Base-by-base conservation (phyloP, 2,329 filamentous ascomycete species). In the Sporothrix humicola region DNA sequence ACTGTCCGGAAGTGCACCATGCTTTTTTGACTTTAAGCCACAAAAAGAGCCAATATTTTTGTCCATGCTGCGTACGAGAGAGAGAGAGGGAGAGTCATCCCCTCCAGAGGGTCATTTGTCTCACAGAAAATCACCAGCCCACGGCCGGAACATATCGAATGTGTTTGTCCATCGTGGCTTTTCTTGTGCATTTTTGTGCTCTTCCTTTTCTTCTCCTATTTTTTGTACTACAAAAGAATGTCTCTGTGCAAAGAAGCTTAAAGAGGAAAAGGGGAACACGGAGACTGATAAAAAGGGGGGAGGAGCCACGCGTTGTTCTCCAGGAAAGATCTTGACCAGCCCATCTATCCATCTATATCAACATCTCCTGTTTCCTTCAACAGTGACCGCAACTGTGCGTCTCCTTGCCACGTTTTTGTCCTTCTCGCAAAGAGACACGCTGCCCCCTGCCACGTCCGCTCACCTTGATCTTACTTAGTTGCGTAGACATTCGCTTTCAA, bases 121-220 rank as follows among this genome's bases (percentile, higher is more conserved):
- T 58, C 5, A 46, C 7, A 37, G 31, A 46, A 70, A 17, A 46
- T 7, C 37, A 50, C 17, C 68, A 56, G 23, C 66, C 52, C 3
- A 46, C 7, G 15, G 52, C 68, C 12, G 37, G 31, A n/a, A 15
- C 31, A 58, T 17, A 52, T 15, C n/a, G 10, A 52, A 7, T 20
- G 15, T 58, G 17, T 8, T 17, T 70, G 68, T n/a, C 68, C 52
- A 26, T 31, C 52, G 20, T 48, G 31, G 68, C 68, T 70, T 48
- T 48, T 26, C 17, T 65, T 37, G 31, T 37, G 31, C n/a, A 7
- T 26, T 31, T 10, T 46, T 13, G 31, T 37, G 31, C 31, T 37
- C 9, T 26, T 56, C 52, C 20, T 10, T 26, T 23, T 56, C n/a
- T 26, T n/a, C 31, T 56, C 52, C 13, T 56, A 20, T 20, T 56